Base-by-base conservation (phyloP, 495 filamentous ascomycete species). In the Cercophora samala region DNA sequence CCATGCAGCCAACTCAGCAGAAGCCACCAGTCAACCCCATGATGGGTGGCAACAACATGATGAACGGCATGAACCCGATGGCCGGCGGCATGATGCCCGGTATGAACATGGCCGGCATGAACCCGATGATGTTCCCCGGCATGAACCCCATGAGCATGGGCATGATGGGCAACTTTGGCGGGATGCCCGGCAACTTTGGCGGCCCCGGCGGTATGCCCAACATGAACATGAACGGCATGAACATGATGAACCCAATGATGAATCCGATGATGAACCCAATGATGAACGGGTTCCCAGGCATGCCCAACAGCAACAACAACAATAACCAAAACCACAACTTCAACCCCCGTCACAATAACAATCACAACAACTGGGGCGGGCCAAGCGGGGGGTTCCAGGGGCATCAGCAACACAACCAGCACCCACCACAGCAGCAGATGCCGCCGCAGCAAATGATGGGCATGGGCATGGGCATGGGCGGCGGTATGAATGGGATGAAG, bases 201-300 rank as follows among this genome's bases (percentile, higher is more conserved):
- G 29, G 86, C 75, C 82, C 82, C 62, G 75, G 53, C 22, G 53
- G 75, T 18, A 78, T 81, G 67, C 74, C 72, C 54, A 79, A 78
- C 56, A 83, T 86, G 79, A 86, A 32, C 64, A 60, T 18, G 37
- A 67, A 69, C 54, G 66, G 64, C 51, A 70, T 69, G 67, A 74
- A 77, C 37, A 87, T 88, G 85, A 84, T 80, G 29, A 74, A 77
- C 37, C 86, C 87, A 83, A 84, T 80, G 29, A 64, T 64, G 65
- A 60, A 65, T 37, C 4, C 18, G 5, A 32, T 63, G 25, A 60
- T 65, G 54, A 60, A 60, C 56, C 51, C 19, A 2, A 37, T 64
- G 60, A 66, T 66, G 64, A 76, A 73, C 72, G 70, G 76, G n/a
- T 76, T 75, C 70, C 72, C 72, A 58, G 58, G 63, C 6, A 69